phyloP scores from a whole-genome alignment of 208 protist species.

The Leishmania guyanensis region DNA sequence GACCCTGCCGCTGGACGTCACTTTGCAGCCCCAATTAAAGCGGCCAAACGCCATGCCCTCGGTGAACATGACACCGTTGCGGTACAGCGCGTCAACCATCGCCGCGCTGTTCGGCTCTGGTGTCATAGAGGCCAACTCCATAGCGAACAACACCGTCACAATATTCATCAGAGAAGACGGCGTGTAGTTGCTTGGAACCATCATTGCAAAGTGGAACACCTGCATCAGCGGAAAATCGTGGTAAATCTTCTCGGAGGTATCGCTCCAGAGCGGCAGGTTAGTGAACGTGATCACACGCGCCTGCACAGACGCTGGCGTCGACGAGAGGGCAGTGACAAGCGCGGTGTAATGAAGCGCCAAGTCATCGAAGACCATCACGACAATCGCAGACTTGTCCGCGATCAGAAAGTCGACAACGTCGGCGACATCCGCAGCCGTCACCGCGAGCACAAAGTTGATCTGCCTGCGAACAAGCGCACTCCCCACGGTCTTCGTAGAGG shows the following conservation, averaged over 20 bases:
- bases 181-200: background rate
- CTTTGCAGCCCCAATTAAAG: slow-evolving; percentile 1
- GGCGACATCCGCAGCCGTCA: background rate
- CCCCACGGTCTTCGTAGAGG: background rate
- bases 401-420: slow-evolving; percentile 12
- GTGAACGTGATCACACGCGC: slow-evolving; percentile 36
- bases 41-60: background rate
- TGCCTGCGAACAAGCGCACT: background rate
- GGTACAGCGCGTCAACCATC: background rate
- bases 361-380: slow-evolving; percentile 43
- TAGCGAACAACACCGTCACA: background rate
- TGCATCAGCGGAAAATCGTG: background rate
- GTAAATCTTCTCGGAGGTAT: background rate
- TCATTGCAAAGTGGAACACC: background rate
- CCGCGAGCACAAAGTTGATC: slow-evolving; percentile 9
- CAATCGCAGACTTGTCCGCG: slow-evolving; percentile 12
- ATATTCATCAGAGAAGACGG: background rate
- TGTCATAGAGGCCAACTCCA: slow-evolving; percentile 15
- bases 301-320: slow-evolving; percentile 14
- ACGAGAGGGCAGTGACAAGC: slow-evolving; percentile 22
- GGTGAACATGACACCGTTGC: background rate
- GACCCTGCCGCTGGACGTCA: background rate
- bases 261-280: slow-evolving; percentile 52
- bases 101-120: background rate
- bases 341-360: slow-evolving; percentile 33